Evolutionary conservation across 1,284 basidiomycete genomes (phyloP), one percentile per base, ranked within the genome.

Genomic region (Moesziomyces sp.): DNA sequence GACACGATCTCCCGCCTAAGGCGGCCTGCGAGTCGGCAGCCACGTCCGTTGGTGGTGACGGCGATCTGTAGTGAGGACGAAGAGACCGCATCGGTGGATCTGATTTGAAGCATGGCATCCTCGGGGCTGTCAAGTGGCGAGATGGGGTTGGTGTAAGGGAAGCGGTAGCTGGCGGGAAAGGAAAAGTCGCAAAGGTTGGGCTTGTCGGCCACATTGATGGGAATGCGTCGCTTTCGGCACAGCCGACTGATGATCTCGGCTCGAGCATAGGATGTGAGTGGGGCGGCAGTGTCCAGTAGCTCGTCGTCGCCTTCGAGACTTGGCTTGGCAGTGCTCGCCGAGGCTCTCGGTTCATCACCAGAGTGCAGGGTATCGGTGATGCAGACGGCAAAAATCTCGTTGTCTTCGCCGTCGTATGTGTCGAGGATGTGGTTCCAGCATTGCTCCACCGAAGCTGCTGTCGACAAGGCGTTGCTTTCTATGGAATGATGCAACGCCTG

Each of bases 11-110:
- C 93, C 26, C 96, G 87, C 46, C 90, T 89, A 42, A 99, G 86
- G 11, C 95, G 88, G 2, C 90, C 89, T 0, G 91, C 92, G 3
- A 99, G 87, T 14, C 96, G 87, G 80, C 96, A 98, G 1, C 95
- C 96, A 64, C 91, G 89, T 0, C 94, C 93, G 76, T 97, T 97
- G 1, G 95, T 95, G 0, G 93, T 93, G 1, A 98, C 89, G 0
- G 92, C 93, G 13, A 99, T 85, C 80, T 97, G 94, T 0, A 97
- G 86, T 2, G 91, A 89, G 6, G 88, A 79, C 0, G 58, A 58
- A 5, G 58, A 23, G 5, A 60, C 42, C 10, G 47, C 4, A 7
- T 51, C 5, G 44, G 24, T 14, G 14, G 46, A 13, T 1, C 7
- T 30, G 1, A 18, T 40, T 3, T 18, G 18, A 7, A 18, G 24